A percentile compares a stretch with the other conserved stretches of the same genome.
phyloP scores from a whole-genome alignment of 116 monocot species.

The Posidonia oceanica region DNA sequence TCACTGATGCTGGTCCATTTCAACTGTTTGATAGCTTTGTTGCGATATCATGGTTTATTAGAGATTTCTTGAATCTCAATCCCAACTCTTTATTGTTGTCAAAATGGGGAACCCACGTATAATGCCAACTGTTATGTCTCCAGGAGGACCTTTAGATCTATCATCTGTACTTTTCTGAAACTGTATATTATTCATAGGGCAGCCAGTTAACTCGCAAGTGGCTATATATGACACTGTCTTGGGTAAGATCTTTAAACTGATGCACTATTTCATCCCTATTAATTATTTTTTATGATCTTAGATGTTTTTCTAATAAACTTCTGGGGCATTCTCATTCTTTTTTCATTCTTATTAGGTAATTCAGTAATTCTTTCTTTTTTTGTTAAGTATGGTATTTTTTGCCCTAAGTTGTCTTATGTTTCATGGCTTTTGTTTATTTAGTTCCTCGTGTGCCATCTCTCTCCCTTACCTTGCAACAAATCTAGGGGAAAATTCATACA shows the following conservation, averaged over 20 bases:
- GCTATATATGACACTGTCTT: conserved; percentile 98
- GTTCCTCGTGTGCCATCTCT: too few species aligned
- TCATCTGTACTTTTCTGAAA: conserved; percentile 75
- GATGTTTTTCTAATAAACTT: neutral
- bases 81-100: neutral
- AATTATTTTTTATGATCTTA: too few species aligned
- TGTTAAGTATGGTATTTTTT: too few species aligned
- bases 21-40: too few species aligned
- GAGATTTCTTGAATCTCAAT: too few species aligned
- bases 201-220: conserved; percentile 73
- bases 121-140: conserved; percentile 82
- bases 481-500: neutral
- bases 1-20: too few species aligned
- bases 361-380: too few species aligned
- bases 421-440: too few species aligned
- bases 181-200: conserved; percentile 86
- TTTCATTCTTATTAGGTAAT: too few species aligned
- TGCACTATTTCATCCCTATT: neutral
- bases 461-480: too few species aligned
- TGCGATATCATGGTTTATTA: too few species aligned
- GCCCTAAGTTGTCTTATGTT: too few species aligned
- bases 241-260: conserved; percentile 40
- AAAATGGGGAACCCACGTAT: conserved; percentile 60
- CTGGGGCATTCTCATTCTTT: neutral
- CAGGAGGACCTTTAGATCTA: conserved; percentile 74